These are phyloP conservation scores for Prillingera fragicola DNA, from an alignment of 1,284 basidiomycete genomes.

Conservation along the genomic window DNA sequence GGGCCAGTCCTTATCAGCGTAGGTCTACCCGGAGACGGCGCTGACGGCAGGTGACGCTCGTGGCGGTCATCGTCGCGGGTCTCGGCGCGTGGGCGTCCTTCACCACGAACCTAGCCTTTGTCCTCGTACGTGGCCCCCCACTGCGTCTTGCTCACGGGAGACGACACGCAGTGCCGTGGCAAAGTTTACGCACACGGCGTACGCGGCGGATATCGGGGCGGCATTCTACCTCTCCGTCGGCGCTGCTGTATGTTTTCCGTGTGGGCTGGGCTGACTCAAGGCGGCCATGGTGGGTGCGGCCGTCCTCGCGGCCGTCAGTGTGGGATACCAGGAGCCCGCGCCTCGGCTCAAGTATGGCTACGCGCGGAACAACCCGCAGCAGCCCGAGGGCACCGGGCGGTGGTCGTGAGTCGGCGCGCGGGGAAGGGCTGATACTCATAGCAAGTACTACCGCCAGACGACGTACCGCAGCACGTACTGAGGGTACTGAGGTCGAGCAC, in stretches of 20 bases:
- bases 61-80: background rate
- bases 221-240: conserved; percentile 39
- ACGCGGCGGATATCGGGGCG: conserved; percentile 31
- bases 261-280: background rate
- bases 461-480: background rate
- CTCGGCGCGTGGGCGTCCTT: conserved; percentile 2
- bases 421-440: no score
- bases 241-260: conserved; percentile 28
- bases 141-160: no score
- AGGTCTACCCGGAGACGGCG: conserved; percentile 7
- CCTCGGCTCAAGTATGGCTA: no score
- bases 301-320: no score
- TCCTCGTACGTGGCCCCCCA: conserved; percentile 27
- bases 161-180: no score
- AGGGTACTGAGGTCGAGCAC: background rate
- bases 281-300: background rate
- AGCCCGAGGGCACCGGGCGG: no score
- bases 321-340: no score
- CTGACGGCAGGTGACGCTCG: background rate
- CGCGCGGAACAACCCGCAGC: no score
- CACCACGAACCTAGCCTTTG: conserved; percentile 23
- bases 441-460: background rate
- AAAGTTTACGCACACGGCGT: conserved; percentile 21
- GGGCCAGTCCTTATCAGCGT: conserved; percentile 32
- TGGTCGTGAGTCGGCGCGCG: no score